Evolutionary conservation across 2,329 filamentous ascomycete genomes (phyloP).

Genomic region (Taxawa tesnikishii): DNA sequence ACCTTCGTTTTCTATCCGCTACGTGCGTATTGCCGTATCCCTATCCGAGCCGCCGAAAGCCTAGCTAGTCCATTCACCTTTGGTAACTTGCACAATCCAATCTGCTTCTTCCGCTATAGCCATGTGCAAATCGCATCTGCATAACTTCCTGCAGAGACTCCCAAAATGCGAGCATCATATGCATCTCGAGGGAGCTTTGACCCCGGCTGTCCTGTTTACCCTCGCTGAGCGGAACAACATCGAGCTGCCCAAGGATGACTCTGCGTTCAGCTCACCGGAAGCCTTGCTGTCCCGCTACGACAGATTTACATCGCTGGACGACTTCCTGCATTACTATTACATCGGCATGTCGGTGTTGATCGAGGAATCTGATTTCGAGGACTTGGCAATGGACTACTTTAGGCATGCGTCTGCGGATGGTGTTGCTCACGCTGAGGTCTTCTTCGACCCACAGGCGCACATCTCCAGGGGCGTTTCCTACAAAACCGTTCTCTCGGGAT

Average conservation of each 20-base stretch:
- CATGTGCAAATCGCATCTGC: constrained; percentile 39
- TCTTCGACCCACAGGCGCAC: constrained; percentile 73
- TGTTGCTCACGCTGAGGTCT: constrained; percentile 63
- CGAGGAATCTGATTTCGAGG: constrained; percentile 55
- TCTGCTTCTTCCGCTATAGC: not conserved
- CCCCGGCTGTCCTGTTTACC: constrained; percentile 55
- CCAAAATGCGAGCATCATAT: constrained; percentile 77
- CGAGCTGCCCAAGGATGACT: constrained; percentile 41
- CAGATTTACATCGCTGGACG: constrained; percentile 57
- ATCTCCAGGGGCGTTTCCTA: constrained; percentile 50
- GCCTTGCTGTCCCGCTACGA: constrained; percentile 52
- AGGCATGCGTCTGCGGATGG: constrained; percentile 49
- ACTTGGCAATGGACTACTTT: constrained; percentile 62
- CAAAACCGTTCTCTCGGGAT: constrained; percentile 51
- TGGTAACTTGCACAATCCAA: not conserved
- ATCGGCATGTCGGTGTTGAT: constrained; percentile 60
- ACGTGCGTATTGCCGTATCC: too few species aligned
- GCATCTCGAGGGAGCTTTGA: constrained; percentile 65
- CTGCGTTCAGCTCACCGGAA: constrained; percentile 49
- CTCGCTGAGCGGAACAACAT: constrained; percentile 57
- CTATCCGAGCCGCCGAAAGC: too few species aligned
- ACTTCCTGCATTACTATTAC: constrained; percentile 72
- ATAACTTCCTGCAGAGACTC: constrained; percentile 50
- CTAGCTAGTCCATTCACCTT: too few species aligned
- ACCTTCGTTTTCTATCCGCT: too few species aligned